Evolutionary conservation across 208 protist species (phyloP).

Genomic region (Trypanosoma lewisi): DNA sequence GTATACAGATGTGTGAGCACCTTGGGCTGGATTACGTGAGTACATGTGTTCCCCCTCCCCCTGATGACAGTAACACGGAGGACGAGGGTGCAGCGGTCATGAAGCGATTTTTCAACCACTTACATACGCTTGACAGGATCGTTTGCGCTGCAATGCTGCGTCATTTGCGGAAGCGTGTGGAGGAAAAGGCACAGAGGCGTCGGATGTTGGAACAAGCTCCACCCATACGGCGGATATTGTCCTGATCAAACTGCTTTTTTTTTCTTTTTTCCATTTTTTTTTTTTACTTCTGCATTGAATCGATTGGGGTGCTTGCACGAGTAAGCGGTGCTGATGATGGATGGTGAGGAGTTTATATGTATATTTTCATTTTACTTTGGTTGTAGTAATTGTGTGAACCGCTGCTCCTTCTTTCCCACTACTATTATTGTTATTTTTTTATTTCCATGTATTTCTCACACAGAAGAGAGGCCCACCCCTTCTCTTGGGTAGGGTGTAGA

Average conservation of each 20-base stretch:
- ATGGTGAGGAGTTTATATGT: background rate
- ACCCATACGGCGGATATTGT: conserved; percentile 3
- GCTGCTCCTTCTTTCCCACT: background rate
- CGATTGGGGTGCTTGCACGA: too few relatives aligned
- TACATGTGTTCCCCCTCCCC: conserved; percentile 1
- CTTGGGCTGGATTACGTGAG: conserved; percentile 55
- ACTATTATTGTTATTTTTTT: too few relatives aligned
- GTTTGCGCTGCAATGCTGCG: conserved; percentile 67
- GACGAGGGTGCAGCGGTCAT: conserved; percentile 6
- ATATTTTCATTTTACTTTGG: background rate
- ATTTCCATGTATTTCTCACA: background rate
- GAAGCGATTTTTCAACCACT: conserved; percentile 45
- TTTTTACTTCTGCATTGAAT: too few relatives aligned
- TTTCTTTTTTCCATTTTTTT: conserved; percentile 16
- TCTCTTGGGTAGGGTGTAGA: background rate
- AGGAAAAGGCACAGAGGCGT: conserved; percentile 51
- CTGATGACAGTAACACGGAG: conserved; percentile 3
- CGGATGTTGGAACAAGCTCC: conserved; percentile 60
- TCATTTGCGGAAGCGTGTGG: conserved; percentile 49
- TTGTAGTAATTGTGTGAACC: background rate
- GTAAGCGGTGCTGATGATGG: background rate
- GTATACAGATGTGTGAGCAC: conserved; percentile 59
- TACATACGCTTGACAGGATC: conserved; percentile 74
- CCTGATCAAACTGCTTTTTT: conserved; percentile 8
- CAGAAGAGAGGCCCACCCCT: background rate